Base-by-base conservation (phyloP, 2,329 filamentous ascomycete species). In the Fusarium incarnatum region DNA sequence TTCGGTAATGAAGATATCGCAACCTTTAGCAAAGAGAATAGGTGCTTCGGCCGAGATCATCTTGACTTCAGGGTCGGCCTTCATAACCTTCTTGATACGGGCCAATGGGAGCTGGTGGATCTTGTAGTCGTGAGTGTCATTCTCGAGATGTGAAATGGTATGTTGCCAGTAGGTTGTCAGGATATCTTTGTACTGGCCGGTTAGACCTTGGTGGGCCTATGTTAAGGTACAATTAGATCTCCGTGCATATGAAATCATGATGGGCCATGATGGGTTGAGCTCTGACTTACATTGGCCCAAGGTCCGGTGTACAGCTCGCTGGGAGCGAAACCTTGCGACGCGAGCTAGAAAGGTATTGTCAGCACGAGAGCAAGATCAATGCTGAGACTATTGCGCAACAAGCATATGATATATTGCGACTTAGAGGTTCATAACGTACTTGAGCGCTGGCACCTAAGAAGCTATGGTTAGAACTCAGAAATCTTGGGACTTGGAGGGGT, bases 31-130 rank as follows among this genome's bases (percentile, higher is more conserved):
- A 77, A 99, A 99, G 16, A 99, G 86, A 74, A 99, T 99, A 2
- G 96, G 96, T 3, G 96, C 96, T 82, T 99, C 96, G 11, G 96
- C 96, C 6, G 94, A 98, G 69, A 99, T 99, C 96, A 99, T 99
- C 85, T 99, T 99, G 49, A 99, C 96, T 77, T 99, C 96, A 0
- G 96, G 96, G 74, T 99, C 96, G 1, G 96, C 96, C 83, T 99
- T 99, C 96, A 99, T 99, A 72, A 99, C 96, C 81, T 99, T 99
- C 86, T 99, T 99, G 84, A 99, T 99, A 57, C 96, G 92, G n/a
- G 96, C 96, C 42, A 99, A 87, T 3, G 96, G 96, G 41, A 99
- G 87, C 80, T 98, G 96, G 80, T 99, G 96, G 60, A 98, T 88
- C 83, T 99, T 99, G 87, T 98, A 99, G 81, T 99, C 96, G 81